Base-by-base conservation (phyloP, 495 filamentous ascomycete species). In the Choiromyces venosus region DNA sequence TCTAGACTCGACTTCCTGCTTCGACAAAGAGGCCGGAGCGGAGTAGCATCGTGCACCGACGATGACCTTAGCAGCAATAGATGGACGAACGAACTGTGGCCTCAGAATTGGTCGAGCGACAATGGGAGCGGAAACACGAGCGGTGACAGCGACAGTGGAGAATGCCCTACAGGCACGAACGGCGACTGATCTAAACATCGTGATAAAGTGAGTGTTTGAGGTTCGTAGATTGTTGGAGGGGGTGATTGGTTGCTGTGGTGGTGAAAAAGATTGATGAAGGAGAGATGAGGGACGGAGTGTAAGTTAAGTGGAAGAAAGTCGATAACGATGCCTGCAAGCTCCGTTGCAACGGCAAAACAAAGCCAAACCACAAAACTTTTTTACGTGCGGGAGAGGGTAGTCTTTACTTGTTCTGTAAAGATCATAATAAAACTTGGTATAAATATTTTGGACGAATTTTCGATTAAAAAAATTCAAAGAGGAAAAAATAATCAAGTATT, bases 1-100 rank as follows among this genome's bases (percentile, higher is more conserved):
- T 80, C 95, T 90, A 67, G 91, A 91, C 84, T 96, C 91, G 72
- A 97, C 91, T 83, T 97, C 93, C 14, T 88, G 85, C 87, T 93
- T 91, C 72, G 87, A 85, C 64, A 97, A 85, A 64, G 89, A 90
- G 71, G 89, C 89, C 65, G 87, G 88, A 65, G 95, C 91, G 66
- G 94, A 94, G 86, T 99, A 99, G 85, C 88, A 90, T 82, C 95
- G 87, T 14, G 25, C 12, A 61, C 52, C 25, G 52, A 61, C 25
- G 79, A 91, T 84, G 72, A 86, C 86, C 82, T 88, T 83, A 84
- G 86, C 86, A 79, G 82, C 83, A 81, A 81, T 87, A 77, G 78
- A 88, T 86, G 82, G 86, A 82, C 72, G 68, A 69, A 56, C 68
- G 39, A 74, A 66, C 33, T 42, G 56, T 14, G 67, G 37, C n/a